These are phyloP conservation scores for Ophiostoma triangulosporum DNA, from an alignment of 2,329 filamentous ascomycete genomes.

Conservation along the genomic window DNA sequence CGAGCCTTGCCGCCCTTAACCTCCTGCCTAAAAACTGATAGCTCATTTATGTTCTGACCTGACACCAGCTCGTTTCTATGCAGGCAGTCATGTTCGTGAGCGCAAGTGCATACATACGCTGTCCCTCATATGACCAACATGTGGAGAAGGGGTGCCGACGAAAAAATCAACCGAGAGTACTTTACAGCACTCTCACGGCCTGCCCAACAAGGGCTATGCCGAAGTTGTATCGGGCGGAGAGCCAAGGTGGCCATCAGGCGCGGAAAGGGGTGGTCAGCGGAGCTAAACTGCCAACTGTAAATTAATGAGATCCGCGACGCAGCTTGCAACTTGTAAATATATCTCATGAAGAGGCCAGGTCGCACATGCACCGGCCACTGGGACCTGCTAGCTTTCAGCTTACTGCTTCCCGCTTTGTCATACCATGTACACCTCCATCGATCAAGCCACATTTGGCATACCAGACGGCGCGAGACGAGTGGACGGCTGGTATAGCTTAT, in stretches of 20 bases:
- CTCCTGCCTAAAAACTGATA: not conserved
- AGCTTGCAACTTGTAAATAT: not conserved
- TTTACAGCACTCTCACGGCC: not conserved
- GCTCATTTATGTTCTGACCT: not conserved
- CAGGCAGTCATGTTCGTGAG: slow-evolving; percentile 3
- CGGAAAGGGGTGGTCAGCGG: too few relatives aligned
- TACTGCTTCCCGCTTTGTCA: not conserved
- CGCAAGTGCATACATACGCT: slow-evolving; percentile 8
- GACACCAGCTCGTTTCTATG: not conserved
- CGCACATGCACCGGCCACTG: slow-evolving; percentile 5
- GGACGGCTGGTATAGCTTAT: not conserved
- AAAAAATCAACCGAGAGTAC: too few relatives aligned
- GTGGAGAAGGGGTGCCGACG: not conserved
- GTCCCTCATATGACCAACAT: slow-evolving; percentile 10
- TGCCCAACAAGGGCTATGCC: not conserved
- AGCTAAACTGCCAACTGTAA: too few relatives aligned
- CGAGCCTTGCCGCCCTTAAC: not conserved
- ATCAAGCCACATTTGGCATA: not conserved
- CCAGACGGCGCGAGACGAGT: not conserved
- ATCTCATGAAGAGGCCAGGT: not conserved
- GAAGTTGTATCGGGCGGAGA: not conserved
- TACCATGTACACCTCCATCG: not conserved
- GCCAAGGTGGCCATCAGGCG: not conserved
- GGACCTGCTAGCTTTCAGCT: not conserved
- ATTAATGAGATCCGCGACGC: too few relatives aligned